A percentile compares a stretch with the other conserved stretches of the same genome.
These are phyloP conservation scores for Coemansia sp. DNA, from an alignment of 192 early-diverging fungal genomes.

Conservation along the genomic window DNA sequence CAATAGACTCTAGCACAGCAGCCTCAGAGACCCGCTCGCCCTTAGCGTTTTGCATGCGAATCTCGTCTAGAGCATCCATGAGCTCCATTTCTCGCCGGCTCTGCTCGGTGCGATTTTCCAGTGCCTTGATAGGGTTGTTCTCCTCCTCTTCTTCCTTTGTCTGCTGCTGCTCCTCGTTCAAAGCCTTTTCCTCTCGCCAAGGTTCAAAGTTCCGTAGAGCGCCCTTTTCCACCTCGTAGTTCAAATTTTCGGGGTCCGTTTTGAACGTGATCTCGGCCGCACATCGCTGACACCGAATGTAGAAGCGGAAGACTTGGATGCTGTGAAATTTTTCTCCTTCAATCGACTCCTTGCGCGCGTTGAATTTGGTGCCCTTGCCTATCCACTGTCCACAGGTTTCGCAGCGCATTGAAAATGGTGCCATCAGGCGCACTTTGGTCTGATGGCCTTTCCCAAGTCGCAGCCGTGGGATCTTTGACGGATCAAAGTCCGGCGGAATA, in stretches of 20 bases:
- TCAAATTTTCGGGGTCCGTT: constrained; percentile 91
- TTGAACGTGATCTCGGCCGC: constrained; percentile 97
- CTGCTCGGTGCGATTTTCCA: constrained; percentile 91
- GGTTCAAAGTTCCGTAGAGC: constrained; percentile 94
- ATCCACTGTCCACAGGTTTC: constrained; percentile 94
- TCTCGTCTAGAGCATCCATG: constrained; percentile 93
- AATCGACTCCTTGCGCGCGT: constrained; percentile 85
- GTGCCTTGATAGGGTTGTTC: constrained; percentile 89
- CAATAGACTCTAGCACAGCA: constrained; percentile 55
- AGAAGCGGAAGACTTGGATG: constrained; percentile 78
- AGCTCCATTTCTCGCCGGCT: constrained; percentile 97
- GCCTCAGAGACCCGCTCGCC: constrained; percentile 74
- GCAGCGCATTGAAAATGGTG: constrained; percentile 99
- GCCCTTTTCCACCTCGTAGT: constrained; percentile 92
- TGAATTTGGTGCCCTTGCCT: constrained; percentile 97
- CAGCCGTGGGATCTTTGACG: constrained; percentile 82
- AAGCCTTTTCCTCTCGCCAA: constrained; percentile 70
- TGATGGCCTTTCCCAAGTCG: constrained; percentile 78
- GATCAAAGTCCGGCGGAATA: constrained; percentile 96
- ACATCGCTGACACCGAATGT: constrained; percentile 88
- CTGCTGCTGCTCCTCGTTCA: constrained; percentile 54
- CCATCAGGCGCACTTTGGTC: constrained; percentile 96
- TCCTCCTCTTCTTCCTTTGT: constrained; percentile 77
- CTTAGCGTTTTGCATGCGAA: constrained; percentile 79
- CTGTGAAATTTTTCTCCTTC: constrained; percentile 55